Base-by-base conservation (phyloP, 164 flowering plant species). In the grape (Vitis vinifera) region DNA sequence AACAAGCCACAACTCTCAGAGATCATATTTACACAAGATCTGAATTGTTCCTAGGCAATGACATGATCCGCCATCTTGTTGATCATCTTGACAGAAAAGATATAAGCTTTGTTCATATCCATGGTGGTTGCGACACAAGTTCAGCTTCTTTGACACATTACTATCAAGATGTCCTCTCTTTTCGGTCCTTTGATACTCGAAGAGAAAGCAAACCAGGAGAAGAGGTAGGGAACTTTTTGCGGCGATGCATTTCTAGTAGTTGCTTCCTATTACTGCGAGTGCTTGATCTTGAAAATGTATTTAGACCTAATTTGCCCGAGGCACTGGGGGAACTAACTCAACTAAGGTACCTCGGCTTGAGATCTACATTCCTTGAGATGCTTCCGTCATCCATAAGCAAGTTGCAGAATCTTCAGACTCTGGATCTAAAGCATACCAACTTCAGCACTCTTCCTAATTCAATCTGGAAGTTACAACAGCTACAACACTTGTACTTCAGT, bases 261-360 rank as follows among this genome's bases (percentile, higher is more conserved):
- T 63, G 73, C 55, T 72, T 63, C 47, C 23, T 8, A n/a, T 55
- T 61, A 14, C 68, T 77, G 9, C 19, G 65, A 2, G 73, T 77
- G 29, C 68, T 37, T 37, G 44, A 37, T 37, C 44, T 37, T 6
- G 44, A 37, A 37, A 37, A 37, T 37, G 44, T 37, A 11, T 77
- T 31, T 51, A 52, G 16, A 50, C 73, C 76, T 9, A 55, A 12
- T 3, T 23, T 77, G 13, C 71, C 68, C 0, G 15, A 65, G 1
- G 31, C 63, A 9, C 3, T 77, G 10, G 58, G 71, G 3, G 12
- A 65, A 11, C 62, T 77, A 23, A 23, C 61, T n/a, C 55, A 55
- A 16, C 31, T 77, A 30, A 69, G 70, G 65, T 77, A 77, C 52
- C 71, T 77, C 4, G 79, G 79, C n/a, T 48, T 77, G 44, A 72